Evolutionary conservation across 306 rosid genomes (phyloP).

Genomic region (Quercus aquifolioides): DNA sequence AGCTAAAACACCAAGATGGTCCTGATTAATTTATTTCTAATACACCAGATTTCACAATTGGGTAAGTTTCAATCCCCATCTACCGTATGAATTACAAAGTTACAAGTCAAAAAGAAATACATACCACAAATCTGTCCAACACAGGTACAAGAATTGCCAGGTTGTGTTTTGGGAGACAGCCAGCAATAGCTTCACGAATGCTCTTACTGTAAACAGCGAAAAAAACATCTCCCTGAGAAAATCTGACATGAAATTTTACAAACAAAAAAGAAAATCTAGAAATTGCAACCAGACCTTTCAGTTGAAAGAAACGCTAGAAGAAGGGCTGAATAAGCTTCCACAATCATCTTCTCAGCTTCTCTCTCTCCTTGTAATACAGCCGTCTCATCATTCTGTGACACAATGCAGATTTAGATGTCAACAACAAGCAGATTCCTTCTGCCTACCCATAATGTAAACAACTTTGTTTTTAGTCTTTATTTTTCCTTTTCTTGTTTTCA

Average conservation of each 20-base stretch:
- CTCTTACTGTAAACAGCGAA: conserved; percentile 34
- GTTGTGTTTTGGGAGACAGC: conserved; percentile 58
- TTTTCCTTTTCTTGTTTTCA: neutral
- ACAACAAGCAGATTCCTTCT: neutral
- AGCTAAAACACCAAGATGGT: neutral
- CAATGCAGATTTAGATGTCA: conserved; percentile 14
- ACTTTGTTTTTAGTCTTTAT: neutral
- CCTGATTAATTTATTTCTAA: neutral
- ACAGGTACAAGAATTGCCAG: conserved; percentile 84
- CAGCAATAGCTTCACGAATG: conserved; percentile 43
- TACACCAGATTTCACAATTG: neutral
- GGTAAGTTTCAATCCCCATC: neutral
- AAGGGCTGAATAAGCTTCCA: conserved; percentile 55
- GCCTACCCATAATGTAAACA: neutral
- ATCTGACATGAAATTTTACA: neutral
- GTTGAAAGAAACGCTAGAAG: conserved; percentile 65
- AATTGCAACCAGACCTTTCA: conserved; percentile 37
- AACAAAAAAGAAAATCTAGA: neutral
- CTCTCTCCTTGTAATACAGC: conserved; percentile 83
- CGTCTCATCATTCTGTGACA: conserved; percentile 72
- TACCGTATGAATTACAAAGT: neutral
- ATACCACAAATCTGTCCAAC: conserved; percentile 96
- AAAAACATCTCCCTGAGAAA: neutral
- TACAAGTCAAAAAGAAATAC: conserved; percentile 14
- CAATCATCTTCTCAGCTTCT: conserved; percentile 84